Base-by-base conservation (phyloP, 1,284 basidiomycete genomes). In the Trametes hirsuta region DNA sequence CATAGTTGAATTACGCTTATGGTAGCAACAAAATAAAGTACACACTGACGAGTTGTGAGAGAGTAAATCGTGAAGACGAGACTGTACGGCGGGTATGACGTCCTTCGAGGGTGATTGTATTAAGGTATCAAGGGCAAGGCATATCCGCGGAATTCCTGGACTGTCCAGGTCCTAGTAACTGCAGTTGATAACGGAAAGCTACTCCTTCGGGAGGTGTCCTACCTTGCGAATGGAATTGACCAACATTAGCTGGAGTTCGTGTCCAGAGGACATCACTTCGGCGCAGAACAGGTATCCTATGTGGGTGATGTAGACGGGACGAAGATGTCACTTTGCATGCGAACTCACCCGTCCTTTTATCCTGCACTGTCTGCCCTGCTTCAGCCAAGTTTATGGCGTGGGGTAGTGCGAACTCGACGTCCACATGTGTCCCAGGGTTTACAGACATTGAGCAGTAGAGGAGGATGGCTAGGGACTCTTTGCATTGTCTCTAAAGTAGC, bases 221-320 rank as follows among this genome's bases (percentile, higher is more conserved):
- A 86, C 90, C 80, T 93, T 93, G 62, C 90, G 85, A 41, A 92
- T 69, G 1, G 91, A 92, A 64, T 93, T 93, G 46, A 93, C 85
- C 12, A 93, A 77, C 90, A 93, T 91, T n/a, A 93, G 76, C 59
- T 84, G 82, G 30, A 93, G 76, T 63, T 91, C 89, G 68, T 91
- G 85, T 44, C 80, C 74, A 18, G 73, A 66, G 40, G 84, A 81
- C 86, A 93, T 90, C 18, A 89, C 74, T 69, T 90, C 84, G 45
- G 79, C 74, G 68, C 90, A 93, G 69, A 91, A 92, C 6, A 87
- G 72, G 72, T 93, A 92, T 10, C 90, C 91, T 93, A 64, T 1
- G 46, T 52, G 8, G 22, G 25, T n/a, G 45, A 36, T 63, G 52
- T 56, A 55, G 50, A 24, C 18, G 42, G 15, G 15, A 40, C 47